A percentile compares a stretch with the other conserved stretches of the same genome.
These are phyloP conservation scores for Neonothopanus nambi DNA, from an alignment of 1,284 basidiomycete species.

Conservation along the genomic window DNA sequence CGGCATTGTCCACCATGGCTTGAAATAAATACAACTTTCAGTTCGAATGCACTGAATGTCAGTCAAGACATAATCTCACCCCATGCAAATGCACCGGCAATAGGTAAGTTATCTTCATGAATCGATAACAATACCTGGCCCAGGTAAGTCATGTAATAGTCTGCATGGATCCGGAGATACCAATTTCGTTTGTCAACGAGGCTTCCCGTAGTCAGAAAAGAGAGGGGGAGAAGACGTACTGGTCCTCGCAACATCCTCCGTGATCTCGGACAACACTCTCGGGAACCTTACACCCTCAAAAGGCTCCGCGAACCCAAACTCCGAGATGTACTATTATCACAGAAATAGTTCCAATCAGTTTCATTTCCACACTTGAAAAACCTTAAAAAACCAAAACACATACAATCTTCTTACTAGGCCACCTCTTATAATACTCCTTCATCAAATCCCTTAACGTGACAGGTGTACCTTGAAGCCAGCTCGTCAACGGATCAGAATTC, in stretches of 20 bases:
- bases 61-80: conserved; percentile 25
- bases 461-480: conserved; percentile 46
- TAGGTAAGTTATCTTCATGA: conserved; percentile 42
- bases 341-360: too few species aligned
- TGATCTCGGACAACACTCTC: conserved; percentile 42
- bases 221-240: conserved; percentile 29
- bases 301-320: conserved; percentile 46
- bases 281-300: conserved; percentile 36
- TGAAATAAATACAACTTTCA: neutral
- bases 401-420: conserved; percentile 48
- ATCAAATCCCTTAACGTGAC: conserved; percentile 37
- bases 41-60: neutral
- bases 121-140: conserved; percentile 43
- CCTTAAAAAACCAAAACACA: neutral
- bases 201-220: too few species aligned
- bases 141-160: conserved; percentile 45
- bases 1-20: conserved; percentile 49
- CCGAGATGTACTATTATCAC: conserved; percentile 40
- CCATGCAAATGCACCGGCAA: conserved; percentile 45
- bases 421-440: conserved; percentile 37
- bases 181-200: too few species aligned
- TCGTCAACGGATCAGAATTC: conserved; percentile 37
- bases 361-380: too few species aligned
- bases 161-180: conserved; percentile 19
- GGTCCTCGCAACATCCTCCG: conserved; percentile 44